phyloP scores from a whole-genome alignment of 106 monocot species.

The Posidonia australis region DNA sequence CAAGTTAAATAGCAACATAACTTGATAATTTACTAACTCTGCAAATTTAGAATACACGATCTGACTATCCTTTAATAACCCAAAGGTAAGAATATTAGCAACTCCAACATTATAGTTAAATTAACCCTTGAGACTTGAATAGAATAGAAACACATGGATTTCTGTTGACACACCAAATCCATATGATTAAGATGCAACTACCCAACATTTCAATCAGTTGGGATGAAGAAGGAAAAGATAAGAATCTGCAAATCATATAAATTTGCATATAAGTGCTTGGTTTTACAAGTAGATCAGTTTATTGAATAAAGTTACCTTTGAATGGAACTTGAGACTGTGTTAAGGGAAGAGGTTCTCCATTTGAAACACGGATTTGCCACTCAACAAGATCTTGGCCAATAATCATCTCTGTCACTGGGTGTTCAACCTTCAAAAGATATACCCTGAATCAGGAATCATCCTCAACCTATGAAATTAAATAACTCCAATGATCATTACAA shows the following conservation, averaged over 20 bases:
- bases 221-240: too few relatives aligned
- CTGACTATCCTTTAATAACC: too few relatives aligned
- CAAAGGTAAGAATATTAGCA: too few relatives aligned
- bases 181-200: too few relatives aligned
- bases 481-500: neutral
- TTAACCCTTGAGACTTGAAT: too few relatives aligned
- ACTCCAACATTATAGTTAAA: too few relatives aligned
- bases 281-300: neutral
- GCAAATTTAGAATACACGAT: too few relatives aligned
- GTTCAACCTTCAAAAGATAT: conserved; percentile 74
- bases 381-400: conserved; percentile 99
- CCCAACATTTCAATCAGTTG: too few relatives aligned
- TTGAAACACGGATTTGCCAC: conserved; percentile 99
- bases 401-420: conserved; percentile 98
- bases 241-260: neutral
- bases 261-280: neutral
- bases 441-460: neutral
- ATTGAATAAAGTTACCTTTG: conserved; percentile 45
- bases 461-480: neutral
- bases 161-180: too few relatives aligned
- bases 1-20: too few relatives aligned
- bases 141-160: too few relatives aligned
- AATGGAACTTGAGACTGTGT: conserved; percentile 75
- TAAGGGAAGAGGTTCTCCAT: conserved; percentile 93
- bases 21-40: too few relatives aligned